Evolutionary conservation across 495 filamentous ascomycete species (phyloP).

Genomic region (Aspergillus sclerotioniger): DNA sequence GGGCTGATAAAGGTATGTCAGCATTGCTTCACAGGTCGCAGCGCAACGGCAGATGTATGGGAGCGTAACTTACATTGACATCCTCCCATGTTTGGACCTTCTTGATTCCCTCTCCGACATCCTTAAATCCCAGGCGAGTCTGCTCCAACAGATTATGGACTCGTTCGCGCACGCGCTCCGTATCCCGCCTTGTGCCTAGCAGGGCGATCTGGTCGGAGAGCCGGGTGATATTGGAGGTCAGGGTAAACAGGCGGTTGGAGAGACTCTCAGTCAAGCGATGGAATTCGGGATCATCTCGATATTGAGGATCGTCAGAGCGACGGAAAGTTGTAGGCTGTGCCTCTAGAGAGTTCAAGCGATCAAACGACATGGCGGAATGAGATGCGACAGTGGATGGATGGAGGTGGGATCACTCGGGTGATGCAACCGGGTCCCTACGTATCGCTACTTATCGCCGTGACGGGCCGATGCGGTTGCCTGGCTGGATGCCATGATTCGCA

Average conservation of each 20-base stretch:
- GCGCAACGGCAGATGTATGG: not conserved
- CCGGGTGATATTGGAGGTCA: conserved; percentile 82
- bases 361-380: conserved; percentile 74
- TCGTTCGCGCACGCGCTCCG: conserved; percentile 83
- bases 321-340: conserved; percentile 70
- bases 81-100: conserved; percentile 89
- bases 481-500: conserved; percentile 22
- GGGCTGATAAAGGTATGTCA: conserved; percentile 52
- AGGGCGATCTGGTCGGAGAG: conserved; percentile 77
- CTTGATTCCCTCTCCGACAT: conserved; percentile 89
- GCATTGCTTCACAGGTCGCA: conserved; percentile 3
- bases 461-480: conserved; percentile 19
- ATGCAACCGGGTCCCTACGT: not conserved
- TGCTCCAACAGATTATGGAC: conserved; percentile 85
- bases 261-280: conserved; percentile 73
- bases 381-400: conserved; percentile 10
- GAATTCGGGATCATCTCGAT: conserved; percentile 91
- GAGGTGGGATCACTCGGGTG: conserved; percentile 4
- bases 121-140: conserved; percentile 82
- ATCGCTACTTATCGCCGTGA: not conserved
- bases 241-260: conserved; percentile 78
- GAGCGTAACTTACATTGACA: conserved; percentile 65
- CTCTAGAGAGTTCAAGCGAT: conserved; percentile 80
- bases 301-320: conserved; percentile 67
- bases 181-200: conserved; percentile 87